Base-by-base conservation (phyloP, 192 early-diverging fungal species). In the Glomus cerebriforme region DNA sequence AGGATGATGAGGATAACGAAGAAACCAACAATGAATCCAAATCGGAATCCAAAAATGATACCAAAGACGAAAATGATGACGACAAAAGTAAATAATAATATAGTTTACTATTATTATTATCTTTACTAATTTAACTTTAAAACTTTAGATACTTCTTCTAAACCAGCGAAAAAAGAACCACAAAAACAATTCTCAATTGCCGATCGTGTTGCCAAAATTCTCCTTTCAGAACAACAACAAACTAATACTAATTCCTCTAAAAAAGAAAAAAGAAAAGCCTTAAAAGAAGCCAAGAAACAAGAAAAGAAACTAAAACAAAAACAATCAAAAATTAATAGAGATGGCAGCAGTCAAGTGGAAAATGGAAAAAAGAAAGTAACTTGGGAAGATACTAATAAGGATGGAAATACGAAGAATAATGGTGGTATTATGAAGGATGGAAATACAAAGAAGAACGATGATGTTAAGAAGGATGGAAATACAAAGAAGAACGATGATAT, bases 311-410 rank as follows among this genome's bases (percentile, higher is more conserved):
- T 26, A 70, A 70, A 43, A 39, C n/a, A 43, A 70, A 43, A 37
- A 43, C 17, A 35, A 26, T 37, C 29, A 63, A 63, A 63, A 63
- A 29, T 73, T 29, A 31, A 37, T 35, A 68, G n/a, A 31, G 62
- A 67, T 15, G 73, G 79, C 60, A 78, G 77, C 76, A 91, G 86
- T 82, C 90, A 95, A 81, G 81, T 91, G 81, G 80, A 89, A 91
- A 87, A 87, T 89, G 84, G 85, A 87, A 47, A 64, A 67, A 49
- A 84, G 77, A 79, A 84, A 81, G 29, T 83, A 85, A 68, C 82
- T 83, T 63, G 78, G 78, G 35, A 77, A 81, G 81, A 83, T 80
- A 45, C 13, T 4, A 67, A 66, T 15, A 29, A 84, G 82, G 79
- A 79, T 82, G 34, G 81, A 81, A 74, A 79, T 82, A 67, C 64